Conservation (phyloP, 2,329 filamentous ascomycete genomes). For the Neofusicoccum ribis region DNA sequence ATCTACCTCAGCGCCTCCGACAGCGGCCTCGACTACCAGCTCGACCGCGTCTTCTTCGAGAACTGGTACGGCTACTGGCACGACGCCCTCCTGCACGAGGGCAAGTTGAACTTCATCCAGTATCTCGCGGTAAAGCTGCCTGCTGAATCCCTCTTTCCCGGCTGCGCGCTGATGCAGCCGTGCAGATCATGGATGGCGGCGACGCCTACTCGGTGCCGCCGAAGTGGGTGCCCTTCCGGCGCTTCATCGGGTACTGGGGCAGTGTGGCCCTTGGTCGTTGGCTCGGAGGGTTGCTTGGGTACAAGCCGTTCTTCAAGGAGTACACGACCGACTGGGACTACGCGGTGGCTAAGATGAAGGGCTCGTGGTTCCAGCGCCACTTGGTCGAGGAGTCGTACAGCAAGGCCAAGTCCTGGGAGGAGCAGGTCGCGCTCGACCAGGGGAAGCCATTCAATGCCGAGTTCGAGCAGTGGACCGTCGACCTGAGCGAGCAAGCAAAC, state of each 20-base stretch:
- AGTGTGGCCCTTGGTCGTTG: slow-evolving; percentile 41
- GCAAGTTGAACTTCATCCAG: slow-evolving; percentile 34
- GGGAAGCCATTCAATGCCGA: neutral
- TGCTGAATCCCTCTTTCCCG: slow-evolving; percentile 17
- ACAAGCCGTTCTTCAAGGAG: slow-evolving; percentile 39
- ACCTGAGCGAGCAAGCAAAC: neutral
- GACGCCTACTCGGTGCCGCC: slow-evolving; percentile 40
- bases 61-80: slow-evolving; percentile 42
- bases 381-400: slow-evolving; percentile 4
- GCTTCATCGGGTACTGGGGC: slow-evolving; percentile 27
- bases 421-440: neutral
- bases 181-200: slow-evolving; percentile 43
- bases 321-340: slow-evolving; percentile 42
- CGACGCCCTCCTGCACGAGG: slow-evolving; percentile 30
- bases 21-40: slow-evolving; percentile 29
- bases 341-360: slow-evolving; percentile 10
- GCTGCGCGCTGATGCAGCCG: neutral
- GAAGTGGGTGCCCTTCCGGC: slow-evolving; percentile 39
- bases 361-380: slow-evolving; percentile 12
- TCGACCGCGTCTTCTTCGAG: slow-evolving; percentile 38
- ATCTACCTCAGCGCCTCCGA: slow-evolving; percentile 28
- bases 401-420: neutral
- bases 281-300: slow-evolving; percentile 41
- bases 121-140: slow-evolving; percentile 29
- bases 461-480: neutral